phyloP scores from a whole-genome alignment of 139 green algal genomes.

The Micractinium conductrix region DNA sequence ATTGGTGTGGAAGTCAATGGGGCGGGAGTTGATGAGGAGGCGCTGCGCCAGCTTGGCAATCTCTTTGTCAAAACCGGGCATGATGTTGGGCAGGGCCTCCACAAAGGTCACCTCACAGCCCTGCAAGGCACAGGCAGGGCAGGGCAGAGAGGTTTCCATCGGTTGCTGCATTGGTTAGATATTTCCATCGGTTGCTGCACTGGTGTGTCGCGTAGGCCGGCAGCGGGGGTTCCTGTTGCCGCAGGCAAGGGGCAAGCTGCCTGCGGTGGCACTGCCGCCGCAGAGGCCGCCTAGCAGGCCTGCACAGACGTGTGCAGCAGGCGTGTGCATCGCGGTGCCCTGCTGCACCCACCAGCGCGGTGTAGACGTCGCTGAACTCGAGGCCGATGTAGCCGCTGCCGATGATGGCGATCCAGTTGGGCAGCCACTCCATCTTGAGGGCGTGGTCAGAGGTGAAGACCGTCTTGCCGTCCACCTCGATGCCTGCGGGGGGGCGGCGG shows the following conservation, averaged over 20 bases:
- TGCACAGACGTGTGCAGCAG: too few species aligned
- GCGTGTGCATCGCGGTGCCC: too few species aligned
- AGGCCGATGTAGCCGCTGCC: constrained; percentile 99
- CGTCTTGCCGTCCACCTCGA: constrained; percentile 99
- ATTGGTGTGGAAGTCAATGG: constrained; percentile 96
- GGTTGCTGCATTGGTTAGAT: too few species aligned
- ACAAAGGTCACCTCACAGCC: constrained; percentile 99
- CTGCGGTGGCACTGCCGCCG: too few species aligned
- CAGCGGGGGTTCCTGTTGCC: too few species aligned
- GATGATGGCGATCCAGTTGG: constrained; percentile 99
- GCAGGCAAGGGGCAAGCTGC: too few species aligned
- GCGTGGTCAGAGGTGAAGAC: constrained; percentile 99
- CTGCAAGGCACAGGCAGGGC: too few species aligned
- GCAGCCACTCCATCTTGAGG: constrained; percentile 98
- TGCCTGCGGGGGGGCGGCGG: too few species aligned
- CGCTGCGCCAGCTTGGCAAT: constrained; percentile 94
- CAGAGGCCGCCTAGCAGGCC: too few species aligned
- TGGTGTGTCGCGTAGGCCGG: too few species aligned
- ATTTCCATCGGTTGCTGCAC: too few species aligned
- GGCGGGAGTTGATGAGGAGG: constrained; percentile 91
- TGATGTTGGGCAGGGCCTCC: constrained; percentile 96
- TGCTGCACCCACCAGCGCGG: neutral
- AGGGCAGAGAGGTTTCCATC: too few species aligned
- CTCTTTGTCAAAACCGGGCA: constrained; percentile 98
- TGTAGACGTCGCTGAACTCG: constrained; percentile 95